phyloP scores from a whole-genome alignment of 257 asterid species.

The Primulina tabacum region DNA sequence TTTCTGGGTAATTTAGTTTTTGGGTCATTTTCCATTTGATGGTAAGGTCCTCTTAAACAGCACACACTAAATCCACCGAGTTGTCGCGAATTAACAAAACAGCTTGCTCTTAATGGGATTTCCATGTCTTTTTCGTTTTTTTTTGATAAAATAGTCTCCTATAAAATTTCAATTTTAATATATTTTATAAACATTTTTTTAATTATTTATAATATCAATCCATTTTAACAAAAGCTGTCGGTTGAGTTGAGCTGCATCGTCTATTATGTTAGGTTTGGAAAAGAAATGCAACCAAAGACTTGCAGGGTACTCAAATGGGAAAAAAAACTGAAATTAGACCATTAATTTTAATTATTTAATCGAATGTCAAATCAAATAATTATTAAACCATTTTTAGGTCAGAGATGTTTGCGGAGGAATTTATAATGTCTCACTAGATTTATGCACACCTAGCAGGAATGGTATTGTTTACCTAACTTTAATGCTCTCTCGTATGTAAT shows the following conservation, averaged over 20 bases:
- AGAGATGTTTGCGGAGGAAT: constrained; percentile 1
- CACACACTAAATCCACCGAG: not conserved
- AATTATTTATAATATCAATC: too few species aligned
- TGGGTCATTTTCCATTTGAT: too few species aligned
- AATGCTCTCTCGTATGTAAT: not conserved
- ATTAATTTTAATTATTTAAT: too few species aligned
- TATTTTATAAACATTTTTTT: too few species aligned
- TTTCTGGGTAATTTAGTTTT: not conserved
- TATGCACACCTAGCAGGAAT: not conserved
- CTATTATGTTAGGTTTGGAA: not conserved
- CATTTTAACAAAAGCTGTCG: not conserved
- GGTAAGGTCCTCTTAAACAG: too few species aligned
- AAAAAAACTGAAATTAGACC: not conserved
- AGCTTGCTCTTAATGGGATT: too few species aligned
- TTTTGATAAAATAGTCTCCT: too few species aligned
- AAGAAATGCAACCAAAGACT: not conserved
- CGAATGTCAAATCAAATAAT: not conserved
- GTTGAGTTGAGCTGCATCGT: not conserved
- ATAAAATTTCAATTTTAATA: too few species aligned
- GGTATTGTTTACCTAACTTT: not conserved
- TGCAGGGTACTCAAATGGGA: not conserved
- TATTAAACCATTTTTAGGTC: not conserved
- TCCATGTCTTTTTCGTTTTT: too few species aligned
- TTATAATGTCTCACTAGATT: not conserved
- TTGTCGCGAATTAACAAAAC: too few species aligned